Base-by-base conservation (phyloP, 306 rosid species). In the Albizia julibrissin region DNA sequence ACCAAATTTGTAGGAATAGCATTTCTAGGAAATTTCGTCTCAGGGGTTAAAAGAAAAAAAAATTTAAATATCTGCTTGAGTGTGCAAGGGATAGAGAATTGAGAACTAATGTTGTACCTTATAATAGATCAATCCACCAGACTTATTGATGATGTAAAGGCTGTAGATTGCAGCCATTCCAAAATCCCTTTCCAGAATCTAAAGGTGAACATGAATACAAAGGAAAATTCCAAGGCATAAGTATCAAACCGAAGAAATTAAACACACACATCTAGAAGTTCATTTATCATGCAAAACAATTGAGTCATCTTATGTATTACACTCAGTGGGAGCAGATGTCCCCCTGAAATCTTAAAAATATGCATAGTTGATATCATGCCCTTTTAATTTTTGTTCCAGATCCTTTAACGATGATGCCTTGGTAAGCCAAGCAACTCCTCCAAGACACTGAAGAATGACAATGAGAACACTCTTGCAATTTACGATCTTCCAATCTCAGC, bases 71-170 rank as follows among this genome's bases (percentile, higher is more conserved):
- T 40, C 19, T 10, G 19, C 4, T 76, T 52, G 19, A 22, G 58
- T 6, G 56, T 83, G 43, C 31, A 83, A 75, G 31, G 22, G 59
- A 29, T 64, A 40, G 74, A 76, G 65, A 85, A 75, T 16, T 22
- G 8, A 74, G 24, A 70, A 75, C 44, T 10, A 46, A 10, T 43
- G 33, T 10, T 13, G 21, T 81, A 93, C 98, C 96, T 95, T 93
- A 88, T 92, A 89, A 87, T 89, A 95, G 87, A 95, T 92, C 88
- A 95, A 85, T 58, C 99, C 98, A 29, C 99, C 99, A 50, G 97
- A 91, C 86, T 95, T 95, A 77, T 93, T 93, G 88, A 95, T 93
- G 84, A 95, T 89, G 87, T 95, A 95, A 80, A 95, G 97, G 72
- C 95, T 91, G 89, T 89, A 93, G 74, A 95, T 93, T 37, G 98